Base-by-base conservation (phyloP, 371 early-diverging fungal genomes). In the Rhizomucor pusillus region DNA sequence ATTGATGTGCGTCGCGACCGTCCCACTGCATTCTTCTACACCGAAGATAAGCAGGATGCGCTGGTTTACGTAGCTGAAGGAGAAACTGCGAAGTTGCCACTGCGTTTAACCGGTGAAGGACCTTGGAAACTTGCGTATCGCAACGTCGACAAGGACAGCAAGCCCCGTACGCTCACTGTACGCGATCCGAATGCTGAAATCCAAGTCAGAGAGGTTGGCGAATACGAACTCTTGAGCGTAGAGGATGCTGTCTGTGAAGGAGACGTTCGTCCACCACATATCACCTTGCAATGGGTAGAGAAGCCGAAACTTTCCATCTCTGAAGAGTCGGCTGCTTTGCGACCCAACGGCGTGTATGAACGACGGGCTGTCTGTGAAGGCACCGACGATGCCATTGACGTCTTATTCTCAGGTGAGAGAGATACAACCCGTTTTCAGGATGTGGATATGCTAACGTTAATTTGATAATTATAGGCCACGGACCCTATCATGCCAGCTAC, bases 1-100 rank as follows among this genome's bases (percentile, higher is more conserved):
- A 64, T 78, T 35, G 69, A 75, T 56, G 75, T 78, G 14, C 75
- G 79, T 9, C 70, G 71, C 50, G 75, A 78, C 51, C 63, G 73
- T 25, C 79, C 79, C 19, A 71, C 68, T 16, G 79, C 73, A 1
- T 68, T 64, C 52, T 78, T 78, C 50, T 65, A 70, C 59, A 61
- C 63, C 0, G 50, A 49, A 3, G 47, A 60, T 29, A 39, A 62
- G 9, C 3, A 44, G 2, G 64, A 67, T 16, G 59, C 57, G 10
- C 40, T 44, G 10, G 55, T 67, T 6, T 57, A 51, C 6, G 48
- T 73, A 12, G 62, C 71, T 6, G 69, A 78, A 54, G 75, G 75
- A 3, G 37, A 63, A 3, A 43, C 41, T 3, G 66, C 65, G 5
- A 40, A 47, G 3, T 47, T 78, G 11, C 79, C 75, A 9, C 50